Evolutionary conservation across 108 stramenopile species (phyloP), one percentile per base, ranked within the genome.

Genomic region (Cafeteria roenbergensis): DNA sequence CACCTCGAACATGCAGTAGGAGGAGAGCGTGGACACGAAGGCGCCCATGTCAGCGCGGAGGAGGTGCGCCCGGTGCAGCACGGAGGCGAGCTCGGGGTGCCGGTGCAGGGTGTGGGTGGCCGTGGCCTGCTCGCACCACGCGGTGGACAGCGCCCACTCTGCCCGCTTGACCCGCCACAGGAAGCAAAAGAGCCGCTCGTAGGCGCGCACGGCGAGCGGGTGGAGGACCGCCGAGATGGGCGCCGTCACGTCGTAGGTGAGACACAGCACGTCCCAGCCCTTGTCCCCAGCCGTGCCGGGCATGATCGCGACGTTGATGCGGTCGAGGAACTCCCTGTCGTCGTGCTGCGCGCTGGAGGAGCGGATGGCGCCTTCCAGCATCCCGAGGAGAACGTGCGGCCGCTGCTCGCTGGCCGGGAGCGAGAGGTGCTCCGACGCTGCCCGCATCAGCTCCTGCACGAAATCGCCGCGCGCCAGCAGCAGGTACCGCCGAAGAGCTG

Each of bases 1-100:
- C 26, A 99, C 94, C 74, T 95, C 94, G 71, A 99, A 95, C 93
- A 97, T 94, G 53, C 90, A 71, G 73, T 93, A 99, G 62, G 79
- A 90, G 78, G 88, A 88, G 42, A 99, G 75, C 79, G 94, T 96
- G 63, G 80, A 80, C n/a, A 87, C 77, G 63, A 99, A 89, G 75
- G 93, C 92, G 62, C 88, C 73, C 94, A 99, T 95, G 38, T 89
- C 80, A 34, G 90, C 90, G 1, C 94, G 86, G 27, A 84, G 79
- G 48, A 94, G 84, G 51, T 87, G 82, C 69, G 90, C 88, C 8
- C 87, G 75, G 61, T 93, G 87, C n/a, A 97, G 68, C 24, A 93
- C 70, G 57, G 72, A 67, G 0, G 75, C 75, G 32, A 88, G 76
- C 48, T 83, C 80, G 0, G 73, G 65, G 63, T 77, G 82, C 31